Base-by-base conservation (phyloP, 2,329 filamentous ascomycete species). In the Aspergillus piperis region DNA sequence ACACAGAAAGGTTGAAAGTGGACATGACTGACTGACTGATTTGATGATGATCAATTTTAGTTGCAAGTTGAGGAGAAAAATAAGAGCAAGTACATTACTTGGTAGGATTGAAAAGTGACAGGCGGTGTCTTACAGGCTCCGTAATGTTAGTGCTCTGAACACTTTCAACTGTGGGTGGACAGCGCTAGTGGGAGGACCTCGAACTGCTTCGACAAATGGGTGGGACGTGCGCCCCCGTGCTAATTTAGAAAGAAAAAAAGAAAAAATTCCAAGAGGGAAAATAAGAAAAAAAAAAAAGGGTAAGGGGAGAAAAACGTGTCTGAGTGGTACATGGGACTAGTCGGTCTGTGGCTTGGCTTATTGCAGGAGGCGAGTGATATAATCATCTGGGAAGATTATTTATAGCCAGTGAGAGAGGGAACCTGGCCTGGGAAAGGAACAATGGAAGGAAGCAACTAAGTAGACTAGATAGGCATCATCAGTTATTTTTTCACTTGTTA, bases 181-280 rank as follows among this genome's bases (percentile, higher is more conserved):
- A 27, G 23, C 38, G n/a, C 53, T 47, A 55, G 39, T 47, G 39
- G 39, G 41, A 55, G 5, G 25, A 6, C 47, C 47, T 50, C 47
- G 47, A 50, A 50, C 53, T 39, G 53, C 53, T 55, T 36, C 38
- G 17, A 47, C 53, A 32, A 55, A 36, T 36, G 17, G 42, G 25
- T 55, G 53, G 53, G 53, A 23, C 53, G 53, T 55, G 53, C 53
- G 41, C 53, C 53, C 53, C 53, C 53, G 53, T 55, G 53, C 53
- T 47, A 55, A 55, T 32, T 55, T 55, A 30, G 39, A 54, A 54
- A 54, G 5, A 19, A 23, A 39, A 38, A 23, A 23, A 39, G 23
- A 36, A 27, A 0, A 27, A 27, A 11, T 11, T 30, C 5, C 11
- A 36, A 36, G 30, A 36, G 30, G 30, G 11, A 2, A 36, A 30